Conservation (phyloP, 805 yeast species). For the Yamadazyma phyllophila region DNA sequence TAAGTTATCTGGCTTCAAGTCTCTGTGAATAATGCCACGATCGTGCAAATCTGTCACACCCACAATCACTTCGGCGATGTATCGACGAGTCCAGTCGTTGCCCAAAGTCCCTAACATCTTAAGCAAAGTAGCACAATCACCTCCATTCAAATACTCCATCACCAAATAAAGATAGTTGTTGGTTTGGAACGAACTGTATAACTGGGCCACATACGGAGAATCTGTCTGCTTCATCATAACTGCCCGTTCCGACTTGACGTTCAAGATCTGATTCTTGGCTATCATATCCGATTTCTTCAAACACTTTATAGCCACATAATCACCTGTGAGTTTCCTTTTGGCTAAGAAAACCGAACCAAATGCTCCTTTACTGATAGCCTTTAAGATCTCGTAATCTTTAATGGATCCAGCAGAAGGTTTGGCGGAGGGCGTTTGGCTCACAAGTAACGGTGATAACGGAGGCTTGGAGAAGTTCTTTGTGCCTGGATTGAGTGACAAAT, state of each 20-base stretch:
- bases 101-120: constrained; percentile 82
- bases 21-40: constrained; percentile 90
- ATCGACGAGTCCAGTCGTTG: constrained; percentile 80
- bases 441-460: constrained; percentile 77
- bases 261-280: constrained; percentile 92
- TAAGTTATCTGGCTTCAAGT: constrained; percentile 90
- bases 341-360: constrained; percentile 94
- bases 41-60: constrained; percentile 89
- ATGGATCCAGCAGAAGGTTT: constrained; percentile 66
- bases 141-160: constrained; percentile 96
- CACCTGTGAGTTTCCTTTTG: constrained; percentile 81
- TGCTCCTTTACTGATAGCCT: constrained; percentile 96
- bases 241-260: constrained; percentile 92
- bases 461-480: constrained; percentile 37
- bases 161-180: constrained; percentile 84
- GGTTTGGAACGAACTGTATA: constrained; percentile 86
- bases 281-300: constrained; percentile 93
- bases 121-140: constrained; percentile 86
- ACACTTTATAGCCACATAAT: constrained; percentile 91
- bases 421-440: constrained; percentile 56
- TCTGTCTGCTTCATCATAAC: constrained; percentile 97
- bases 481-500: not conserved
- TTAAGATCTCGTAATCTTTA: constrained; percentile 82
- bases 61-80: constrained; percentile 84
- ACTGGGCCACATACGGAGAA: constrained; percentile 87